Evolutionary conservation across 2,329 filamentous ascomycete species (phyloP), one percentile per base, ranked within the genome.

Genomic region (Colletotrichum somersetense): DNA sequence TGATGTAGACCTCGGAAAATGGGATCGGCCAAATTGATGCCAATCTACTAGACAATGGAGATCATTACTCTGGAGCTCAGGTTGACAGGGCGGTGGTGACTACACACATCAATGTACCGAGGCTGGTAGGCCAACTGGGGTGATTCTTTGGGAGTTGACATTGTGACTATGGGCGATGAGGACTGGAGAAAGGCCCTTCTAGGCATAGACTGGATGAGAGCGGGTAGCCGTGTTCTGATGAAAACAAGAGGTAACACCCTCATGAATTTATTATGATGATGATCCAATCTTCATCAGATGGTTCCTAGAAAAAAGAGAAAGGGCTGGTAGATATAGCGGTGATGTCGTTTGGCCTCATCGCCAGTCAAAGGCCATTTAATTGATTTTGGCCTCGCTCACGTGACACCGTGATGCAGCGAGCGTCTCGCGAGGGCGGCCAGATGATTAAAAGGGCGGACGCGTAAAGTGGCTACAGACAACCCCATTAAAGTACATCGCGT

Each of bases 1-100:
- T 97, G 92, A 79, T 98, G 97, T 53, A 89, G 83, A 62, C 96
- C 96, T 58, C 90, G 89, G 81, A 96, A 99, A 72, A 98, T 94
- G 64, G 93, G 93, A 79, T 99, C 96, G 65, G 95, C 93, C 67
- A 99, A 89, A 81, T 99, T 99, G 86, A 99, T 98, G 70, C 96
- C 96, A 78, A 99, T 92, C 90, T 92, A 80, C 74, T 77, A 67
- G 50, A 42, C 52, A 20, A 48, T 14, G 16, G 18, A 46, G 12
- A 67, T 77, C 42, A 77, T 74, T 23, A 66, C 16, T 55, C 65
- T n/a, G 61, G 48, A 52, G n/a, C n/a, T n/a, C 61, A 23, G 7
- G 14, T 10, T 44, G 2, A 14, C 26, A 38, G 26, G 38, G 16
- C 23, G 20, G 38, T 72, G 23, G 46, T 46, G 23, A 12, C 33